These are phyloP conservation scores for Suhomyces faveliae DNA, from an alignment of 805 yeast genomes.

Conservation along the genomic window DNA sequence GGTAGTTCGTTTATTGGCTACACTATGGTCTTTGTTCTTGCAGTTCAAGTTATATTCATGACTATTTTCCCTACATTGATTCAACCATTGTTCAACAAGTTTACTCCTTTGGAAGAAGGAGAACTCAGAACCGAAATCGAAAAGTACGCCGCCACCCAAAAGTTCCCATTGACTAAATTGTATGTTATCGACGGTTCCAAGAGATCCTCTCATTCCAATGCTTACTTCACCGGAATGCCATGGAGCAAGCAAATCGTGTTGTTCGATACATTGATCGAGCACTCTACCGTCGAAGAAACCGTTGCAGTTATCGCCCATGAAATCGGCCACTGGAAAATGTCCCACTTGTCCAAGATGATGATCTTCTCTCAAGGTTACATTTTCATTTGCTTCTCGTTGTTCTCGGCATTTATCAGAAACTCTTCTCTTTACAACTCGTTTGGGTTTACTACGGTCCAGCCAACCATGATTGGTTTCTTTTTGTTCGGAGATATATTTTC, in stretches of 20 bases:
- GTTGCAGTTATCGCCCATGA: conserved; percentile 98
- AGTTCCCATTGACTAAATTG: conserved; percentile 83
- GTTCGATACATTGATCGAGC: conserved; percentile 84
- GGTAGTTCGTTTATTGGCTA: conserved; percentile 83
- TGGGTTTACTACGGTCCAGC: conserved; percentile 66
- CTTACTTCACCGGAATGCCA: conserved; percentile 93
- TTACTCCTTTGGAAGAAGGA: conserved; percentile 87
- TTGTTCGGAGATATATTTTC: conserved; percentile 74
- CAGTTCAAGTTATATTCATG: conserved; percentile 69
- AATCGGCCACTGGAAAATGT: conserved; percentile 95
- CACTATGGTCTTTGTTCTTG: conserved; percentile 67
- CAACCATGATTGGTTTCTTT: conserved; percentile 77
- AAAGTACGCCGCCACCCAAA: conserved; percentile 66
- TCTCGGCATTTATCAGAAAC: conserved; percentile 80
- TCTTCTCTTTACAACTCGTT: conserved; percentile 72
- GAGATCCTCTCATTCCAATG: conserved; percentile 95
- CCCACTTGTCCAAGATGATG: conserved; percentile 80
- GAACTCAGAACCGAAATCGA: conserved; percentile 82
- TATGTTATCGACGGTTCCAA: conserved; percentile 96
- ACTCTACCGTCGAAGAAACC: conserved; percentile 72
- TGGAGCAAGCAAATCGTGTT: conserved; percentile 96
- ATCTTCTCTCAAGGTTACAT: conserved; percentile 62
- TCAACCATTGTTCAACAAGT: conserved; percentile 89
- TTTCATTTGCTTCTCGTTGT: conserved; percentile 64
- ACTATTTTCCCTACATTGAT: conserved; percentile 81